Base-by-base conservation (phyloP, 192 early-diverging fungal genomes). In the Coemansia reversa region DNA sequence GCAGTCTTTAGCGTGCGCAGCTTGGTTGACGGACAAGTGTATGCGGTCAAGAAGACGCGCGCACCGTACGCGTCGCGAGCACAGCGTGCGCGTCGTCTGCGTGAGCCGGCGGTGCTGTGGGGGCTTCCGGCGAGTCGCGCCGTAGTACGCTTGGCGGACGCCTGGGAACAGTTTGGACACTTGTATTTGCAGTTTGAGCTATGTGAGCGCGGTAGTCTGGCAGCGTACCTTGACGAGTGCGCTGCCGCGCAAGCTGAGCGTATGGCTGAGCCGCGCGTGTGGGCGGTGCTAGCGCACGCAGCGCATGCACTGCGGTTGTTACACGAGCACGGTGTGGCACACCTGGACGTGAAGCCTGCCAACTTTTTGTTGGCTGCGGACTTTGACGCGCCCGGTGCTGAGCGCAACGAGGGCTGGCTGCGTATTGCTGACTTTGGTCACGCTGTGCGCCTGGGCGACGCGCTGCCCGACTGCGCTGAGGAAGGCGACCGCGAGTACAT, bases 401-500 rank as follows among this genome's bases (percentile, higher is more conserved):
- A 70, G 60, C 68, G 62, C 29, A 58, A 75, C 47, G 72, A 86
- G 42, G 88, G 90, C 24, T 68, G 73, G 35, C 78, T 96, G 12
- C 94, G 93, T 70, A 89, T 96, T 63, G 93, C 87, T 2, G 95
- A 98, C 79, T 98, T 94, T 90, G 95, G 95, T 6, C 78, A 90
- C 12, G 92, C 96, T 0, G 74, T 66, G 52, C 67, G 65, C 6
- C 60, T 74, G 42, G 66, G 66, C 16, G 58, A 62, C 58, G 60
- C 51, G 35, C 61, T 61, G 16, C 62, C 57, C 47, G 65, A 62
- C 25, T 65, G 72, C 62, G 69, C 74, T 50, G 70, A 75, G 19
- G 96, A 98, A 74, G 96, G 96, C 2, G 96, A 98, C 81, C 88
- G 95, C 55, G 84, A 84, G 45, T 98, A 98, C 60, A 86, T 98